A percentile compares a stretch with the other conserved stretches of the same genome.
phyloP scores from a whole-genome alignment of 768 basidiomycete genomes.

The Hygrocybe coccinea region DNA sequence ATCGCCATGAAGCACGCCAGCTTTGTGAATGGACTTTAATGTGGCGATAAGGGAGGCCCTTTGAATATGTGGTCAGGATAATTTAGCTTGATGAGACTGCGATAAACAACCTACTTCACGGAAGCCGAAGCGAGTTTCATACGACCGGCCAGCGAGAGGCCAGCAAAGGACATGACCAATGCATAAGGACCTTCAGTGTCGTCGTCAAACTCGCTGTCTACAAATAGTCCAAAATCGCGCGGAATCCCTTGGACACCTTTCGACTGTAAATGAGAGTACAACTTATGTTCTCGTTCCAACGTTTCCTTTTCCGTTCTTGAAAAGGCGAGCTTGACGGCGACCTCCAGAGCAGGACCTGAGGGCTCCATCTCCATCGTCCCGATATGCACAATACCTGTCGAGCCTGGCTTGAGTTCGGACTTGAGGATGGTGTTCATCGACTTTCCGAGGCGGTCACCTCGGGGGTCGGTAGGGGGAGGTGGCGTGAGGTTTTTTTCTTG shows the following conservation, averaged over 20 bases:
- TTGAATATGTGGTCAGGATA: background rate
- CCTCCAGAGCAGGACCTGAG: background rate
- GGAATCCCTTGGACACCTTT: conserved; percentile 12
- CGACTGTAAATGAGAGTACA: conserved; percentile 9
- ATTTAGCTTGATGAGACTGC: background rate
- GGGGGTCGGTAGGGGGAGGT: background rate
- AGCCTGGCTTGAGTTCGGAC: conserved; percentile 11
- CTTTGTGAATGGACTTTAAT: conserved; percentile 20
- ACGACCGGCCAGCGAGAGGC: background rate
- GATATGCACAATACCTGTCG: conserved; percentile 15
- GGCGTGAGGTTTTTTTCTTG: too few species aligned
- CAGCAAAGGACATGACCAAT: background rate
- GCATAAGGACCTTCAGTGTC: conserved; percentile 1
- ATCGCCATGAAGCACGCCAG: conserved; percentile 24
- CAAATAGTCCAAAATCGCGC: conserved; percentile 12
- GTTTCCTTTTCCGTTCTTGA: conserved; percentile 1
- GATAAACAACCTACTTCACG: background rate
- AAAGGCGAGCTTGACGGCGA: conserved; percentile 16
- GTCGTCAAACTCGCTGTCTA: conserved; percentile 6
- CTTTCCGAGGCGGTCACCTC: conserved; percentile 2
- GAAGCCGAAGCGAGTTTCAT: background rate
- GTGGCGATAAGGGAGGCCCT: conserved; percentile 14
- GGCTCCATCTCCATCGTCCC: conserved; percentile 9
- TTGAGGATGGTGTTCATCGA: conserved; percentile 14
- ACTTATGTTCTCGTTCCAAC: conserved; percentile 9